Conservation (phyloP, 805 yeast genomes). For the Ogataea chonburiensis region DNA sequence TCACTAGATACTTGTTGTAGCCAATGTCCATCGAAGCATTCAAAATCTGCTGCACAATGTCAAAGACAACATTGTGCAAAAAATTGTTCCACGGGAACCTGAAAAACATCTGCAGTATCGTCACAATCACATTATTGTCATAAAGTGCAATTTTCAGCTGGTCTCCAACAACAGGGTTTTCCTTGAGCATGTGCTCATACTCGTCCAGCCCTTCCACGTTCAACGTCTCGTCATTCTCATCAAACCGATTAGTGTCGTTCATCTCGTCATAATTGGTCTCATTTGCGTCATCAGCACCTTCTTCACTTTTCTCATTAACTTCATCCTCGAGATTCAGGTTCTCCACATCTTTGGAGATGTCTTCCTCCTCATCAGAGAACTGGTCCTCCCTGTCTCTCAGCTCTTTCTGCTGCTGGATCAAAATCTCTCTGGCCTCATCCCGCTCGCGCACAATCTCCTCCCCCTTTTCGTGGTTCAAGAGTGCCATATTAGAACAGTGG, state of each 20-base stretch:
- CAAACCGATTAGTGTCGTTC: constrained; percentile 23
- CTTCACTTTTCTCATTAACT: constrained; percentile 7
- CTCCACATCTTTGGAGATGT: constrained; percentile 35
- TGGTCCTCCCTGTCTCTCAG: constrained; percentile 25
- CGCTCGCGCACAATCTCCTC: constrained; percentile 67
- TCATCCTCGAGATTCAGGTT: constrained; percentile 24
- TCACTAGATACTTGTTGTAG: constrained; percentile 73
- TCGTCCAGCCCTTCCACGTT: constrained; percentile 27
- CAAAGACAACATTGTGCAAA: constrained; percentile 95
- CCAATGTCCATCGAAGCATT: constrained; percentile 82
- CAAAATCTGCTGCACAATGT: constrained; percentile 89
- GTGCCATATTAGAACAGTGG: constrained; percentile 97
- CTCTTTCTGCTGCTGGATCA: constrained; percentile 37
- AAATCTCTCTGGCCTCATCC: constrained; percentile 59
- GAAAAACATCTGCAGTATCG: constrained; percentile 68
- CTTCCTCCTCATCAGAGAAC: constrained; percentile 32
- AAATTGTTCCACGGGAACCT: constrained; percentile 95
- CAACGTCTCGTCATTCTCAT: constrained; percentile 23
- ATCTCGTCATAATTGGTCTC: constrained; percentile 18
- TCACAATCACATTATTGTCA: constrained; percentile 67
- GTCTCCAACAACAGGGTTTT: constrained; percentile 73
- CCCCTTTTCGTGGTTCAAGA: constrained; percentile 75
- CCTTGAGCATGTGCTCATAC: constrained; percentile 40
- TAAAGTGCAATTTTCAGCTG: constrained; percentile 75
- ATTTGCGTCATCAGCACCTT: constrained; percentile 10